Conservation (phyloP, 148 eudicot species). For the Camellia granthamiana region DNA sequence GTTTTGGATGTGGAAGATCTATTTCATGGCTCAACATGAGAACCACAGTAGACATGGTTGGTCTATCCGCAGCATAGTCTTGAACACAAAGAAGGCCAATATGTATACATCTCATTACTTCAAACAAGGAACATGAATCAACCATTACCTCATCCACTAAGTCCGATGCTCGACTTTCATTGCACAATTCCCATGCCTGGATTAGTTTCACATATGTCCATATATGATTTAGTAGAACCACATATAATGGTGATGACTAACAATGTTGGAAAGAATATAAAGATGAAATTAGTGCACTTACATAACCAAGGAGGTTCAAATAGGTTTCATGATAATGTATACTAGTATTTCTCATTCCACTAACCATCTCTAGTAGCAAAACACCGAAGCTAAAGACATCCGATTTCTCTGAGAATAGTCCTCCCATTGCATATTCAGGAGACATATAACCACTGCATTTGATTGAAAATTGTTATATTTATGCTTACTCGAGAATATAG, state of each 20-base stretch:
- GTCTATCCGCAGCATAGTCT: slow-evolving; percentile 27
- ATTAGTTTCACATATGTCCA: not conserved
- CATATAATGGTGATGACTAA: too few species aligned
- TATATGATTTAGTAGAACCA: too few species aligned
- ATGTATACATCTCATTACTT: slow-evolving; percentile 34
- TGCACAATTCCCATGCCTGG: slow-evolving; percentile 48
- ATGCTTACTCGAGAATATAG: too few species aligned
- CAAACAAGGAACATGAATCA: slow-evolving; percentile 1
- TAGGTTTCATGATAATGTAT: not conserved
- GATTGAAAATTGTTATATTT: not conserved
- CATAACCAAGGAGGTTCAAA: not conserved
- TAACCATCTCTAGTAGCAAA: not conserved
- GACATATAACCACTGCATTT: slow-evolving; percentile 12
- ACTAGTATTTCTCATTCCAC: slow-evolving; percentile 6
- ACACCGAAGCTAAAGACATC: slow-evolving; percentile 8
- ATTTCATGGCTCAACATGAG: slow-evolving; percentile 28
- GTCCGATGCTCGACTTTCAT: slow-evolving; percentile 14
- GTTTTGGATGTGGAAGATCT: slow-evolving; percentile 20
- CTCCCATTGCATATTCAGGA: slow-evolving; percentile 9
- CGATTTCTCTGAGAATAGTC: not conserved
- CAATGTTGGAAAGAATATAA: too few species aligned
- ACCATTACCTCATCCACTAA: slow-evolving; percentile 26
- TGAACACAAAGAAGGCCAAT: slow-evolving; percentile 34
- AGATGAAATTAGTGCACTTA: too few species aligned
- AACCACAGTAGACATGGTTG: slow-evolving; percentile 23